A percentile compares a stretch with the other conserved stretches of the same genome.
Evolutionary conservation across 345 rosid species (phyloP).

Genomic region (Lepidium sativum): DNA sequence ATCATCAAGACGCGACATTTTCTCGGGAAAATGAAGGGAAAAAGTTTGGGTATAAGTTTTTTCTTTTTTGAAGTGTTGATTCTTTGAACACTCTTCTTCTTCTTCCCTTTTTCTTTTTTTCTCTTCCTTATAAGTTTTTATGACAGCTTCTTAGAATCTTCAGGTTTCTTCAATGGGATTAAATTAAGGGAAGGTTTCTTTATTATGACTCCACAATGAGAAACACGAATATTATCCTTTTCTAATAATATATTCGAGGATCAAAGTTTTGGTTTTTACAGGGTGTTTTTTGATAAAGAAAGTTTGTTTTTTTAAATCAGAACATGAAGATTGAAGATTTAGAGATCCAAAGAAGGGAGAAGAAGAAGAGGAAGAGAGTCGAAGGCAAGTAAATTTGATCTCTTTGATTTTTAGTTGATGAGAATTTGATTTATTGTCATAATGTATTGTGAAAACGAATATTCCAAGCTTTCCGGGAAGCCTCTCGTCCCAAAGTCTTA

Average conservation of each 20-base stretch:
- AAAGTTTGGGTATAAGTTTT: background rate
- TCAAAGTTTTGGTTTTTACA: conserved; percentile 21
- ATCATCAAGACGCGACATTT: conserved; percentile 74
- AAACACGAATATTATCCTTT: conserved; percentile 2
- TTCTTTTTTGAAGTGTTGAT: too few relatives aligned
- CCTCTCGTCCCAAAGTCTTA: background rate
- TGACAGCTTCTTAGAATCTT: conserved; percentile 34
- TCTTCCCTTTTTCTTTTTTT: background rate
- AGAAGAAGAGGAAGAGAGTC: conserved; percentile 8
- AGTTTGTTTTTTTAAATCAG: background rate
- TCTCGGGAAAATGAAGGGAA: conserved; percentile 3
- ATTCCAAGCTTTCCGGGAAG: conserved; percentile 23
- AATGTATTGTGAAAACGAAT: background rate
- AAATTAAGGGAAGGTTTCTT: conserved; percentile 17
- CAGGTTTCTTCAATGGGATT: conserved; percentile 41
- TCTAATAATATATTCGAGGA: background rate
- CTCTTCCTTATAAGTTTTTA: background rate
- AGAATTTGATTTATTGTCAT: too few relatives aligned
- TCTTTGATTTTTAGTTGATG: background rate
- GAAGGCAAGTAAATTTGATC: conserved; percentile 5
- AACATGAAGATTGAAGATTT: conserved; percentile 16
- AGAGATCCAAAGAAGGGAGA: conserved; percentile 19
- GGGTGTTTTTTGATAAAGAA: background rate
- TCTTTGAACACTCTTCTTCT: background rate
- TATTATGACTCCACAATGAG: conserved; percentile 13